Percentiles rank a stretch among this genome's conserved stretches.
These are phyloP conservation scores for Amoebophrya sp. DNA, from an alignment of 169 alveolate genomes.

Conservation along the genomic window DNA sequence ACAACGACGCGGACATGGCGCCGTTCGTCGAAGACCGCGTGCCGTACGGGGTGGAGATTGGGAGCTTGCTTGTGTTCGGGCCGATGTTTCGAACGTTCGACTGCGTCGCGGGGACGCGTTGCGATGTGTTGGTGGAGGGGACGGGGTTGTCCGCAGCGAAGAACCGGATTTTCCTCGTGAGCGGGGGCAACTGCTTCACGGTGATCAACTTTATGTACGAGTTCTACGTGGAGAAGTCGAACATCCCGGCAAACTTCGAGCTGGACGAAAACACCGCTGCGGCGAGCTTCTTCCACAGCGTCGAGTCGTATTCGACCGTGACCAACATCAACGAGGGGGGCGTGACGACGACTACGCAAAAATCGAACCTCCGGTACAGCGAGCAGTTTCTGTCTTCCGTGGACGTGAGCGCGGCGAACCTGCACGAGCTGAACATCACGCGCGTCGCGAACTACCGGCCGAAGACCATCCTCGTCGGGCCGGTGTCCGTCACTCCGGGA, in stretches of 20 bases:
- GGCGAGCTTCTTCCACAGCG: background rate
- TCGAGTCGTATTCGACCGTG: background rate
- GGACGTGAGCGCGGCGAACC: background rate
- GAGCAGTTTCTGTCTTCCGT: background rate
- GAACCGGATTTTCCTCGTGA: background rate
- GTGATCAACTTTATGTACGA: background rate
- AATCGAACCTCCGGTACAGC: too few species aligned
- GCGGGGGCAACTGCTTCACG: background rate
- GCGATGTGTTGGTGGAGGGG: background rate
- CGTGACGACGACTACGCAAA: background rate
- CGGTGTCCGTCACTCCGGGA: background rate
- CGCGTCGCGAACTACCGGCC: background rate
- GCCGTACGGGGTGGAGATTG: background rate
- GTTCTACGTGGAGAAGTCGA: background rate
- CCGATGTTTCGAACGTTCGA: background rate
- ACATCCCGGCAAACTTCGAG: background rate
- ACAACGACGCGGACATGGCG: background rate
- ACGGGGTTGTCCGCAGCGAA: background rate
- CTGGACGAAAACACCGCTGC: background rate
- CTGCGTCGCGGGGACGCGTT: background rate
- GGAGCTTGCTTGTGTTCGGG: background rate
- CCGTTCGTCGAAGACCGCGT: background rate
- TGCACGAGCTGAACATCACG: background rate
- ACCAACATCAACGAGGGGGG: too few species aligned
- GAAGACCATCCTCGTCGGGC: background rate